Percentiles rank a stretch among this genome's conserved stretches.
Conservation (phyloP, 2,329 filamentous ascomycete genomes). For the Colletotrichum sp. region DNA sequence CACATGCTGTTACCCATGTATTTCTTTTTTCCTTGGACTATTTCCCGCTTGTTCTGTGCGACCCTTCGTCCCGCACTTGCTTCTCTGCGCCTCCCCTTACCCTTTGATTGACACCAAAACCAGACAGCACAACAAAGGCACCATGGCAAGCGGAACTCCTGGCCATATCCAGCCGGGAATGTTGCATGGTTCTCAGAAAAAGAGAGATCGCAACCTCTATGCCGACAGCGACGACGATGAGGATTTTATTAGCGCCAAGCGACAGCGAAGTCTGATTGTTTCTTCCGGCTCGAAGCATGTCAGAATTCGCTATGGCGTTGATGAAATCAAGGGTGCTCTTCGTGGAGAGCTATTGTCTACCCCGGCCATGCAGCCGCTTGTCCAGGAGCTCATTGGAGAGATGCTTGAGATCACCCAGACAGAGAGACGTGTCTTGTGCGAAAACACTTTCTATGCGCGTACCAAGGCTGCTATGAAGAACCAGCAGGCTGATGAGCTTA, state of each 20-base stretch:
- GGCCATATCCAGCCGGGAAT: background rate
- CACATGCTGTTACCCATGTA: background rate
- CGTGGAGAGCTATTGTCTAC: slow-evolving; percentile 2
- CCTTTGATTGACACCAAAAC: background rate
- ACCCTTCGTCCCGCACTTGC: background rate
- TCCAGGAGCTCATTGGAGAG: background rate
- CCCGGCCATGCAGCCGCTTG: background rate
- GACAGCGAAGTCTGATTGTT: background rate
- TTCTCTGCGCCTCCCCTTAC: background rate
- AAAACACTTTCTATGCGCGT: background rate
- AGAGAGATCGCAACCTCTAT: background rate
- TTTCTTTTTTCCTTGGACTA: background rate
- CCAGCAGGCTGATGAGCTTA: background rate
- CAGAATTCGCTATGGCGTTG: background rate
- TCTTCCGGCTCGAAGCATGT: background rate
- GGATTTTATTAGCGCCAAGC: no score
- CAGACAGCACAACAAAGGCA: background rate
- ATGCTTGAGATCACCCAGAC: background rate
- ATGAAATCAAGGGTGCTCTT: background rate
- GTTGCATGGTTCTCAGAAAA: background rate
- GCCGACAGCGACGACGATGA: background rate
- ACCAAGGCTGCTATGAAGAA: slow-evolving; percentile 1
- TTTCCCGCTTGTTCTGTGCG: background rate
- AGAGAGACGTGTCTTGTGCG: background rate
- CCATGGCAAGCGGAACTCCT: background rate